Evolutionary conservation across 306 rosid species (phyloP).

Genomic region (Coriaria nepalensis): DNA sequence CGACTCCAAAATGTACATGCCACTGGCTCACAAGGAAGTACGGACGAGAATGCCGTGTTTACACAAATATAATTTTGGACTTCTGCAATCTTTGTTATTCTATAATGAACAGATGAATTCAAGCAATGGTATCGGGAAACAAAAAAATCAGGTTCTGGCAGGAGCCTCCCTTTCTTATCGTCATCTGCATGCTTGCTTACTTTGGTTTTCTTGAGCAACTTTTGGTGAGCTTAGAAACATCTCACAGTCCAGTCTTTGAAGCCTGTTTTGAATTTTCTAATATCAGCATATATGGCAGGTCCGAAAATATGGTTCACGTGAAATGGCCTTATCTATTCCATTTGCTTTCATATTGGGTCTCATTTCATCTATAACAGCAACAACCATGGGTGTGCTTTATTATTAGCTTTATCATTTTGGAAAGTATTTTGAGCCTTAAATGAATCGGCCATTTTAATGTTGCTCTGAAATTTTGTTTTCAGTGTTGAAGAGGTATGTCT

Average conservation of each 20-base stretch:
- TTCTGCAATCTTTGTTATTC: neutral
- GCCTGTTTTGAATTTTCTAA: conserved; percentile 11
- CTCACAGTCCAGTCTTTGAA: neutral
- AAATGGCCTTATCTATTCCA: conserved; percentile 64
- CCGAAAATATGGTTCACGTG: conserved; percentile 47
- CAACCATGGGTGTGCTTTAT: conserved; percentile 52
- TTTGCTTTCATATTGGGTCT: conserved; percentile 75
- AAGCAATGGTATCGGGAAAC: neutral
- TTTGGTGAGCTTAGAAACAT: conserved; percentile 21
- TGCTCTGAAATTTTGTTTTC: neutral
- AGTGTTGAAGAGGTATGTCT: conserved; percentile 61
- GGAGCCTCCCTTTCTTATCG: conserved; percentile 32
- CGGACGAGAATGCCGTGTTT: conserved; percentile 23
- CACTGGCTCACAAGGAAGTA: conserved; percentile 21
- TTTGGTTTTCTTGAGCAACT: conserved; percentile 42
- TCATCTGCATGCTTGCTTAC: conserved; percentile 38
- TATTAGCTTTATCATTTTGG: neutral
- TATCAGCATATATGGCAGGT: conserved; percentile 34
- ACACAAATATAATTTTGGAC: conserved; percentile 16
- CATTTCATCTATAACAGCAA: conserved; percentile 66
- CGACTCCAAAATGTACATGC: conserved; percentile 27
- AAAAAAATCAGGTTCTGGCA: conserved; percentile 35
- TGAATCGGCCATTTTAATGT: neutral
- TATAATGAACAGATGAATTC: neutral
- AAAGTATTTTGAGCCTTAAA: conserved; percentile 9